A percentile compares a stretch with the other conserved stretches of the same genome.
phyloP scores from a whole-genome alignment of 2,329 filamentous ascomycete genomes.

The Raffaelea ambrosiae region DNA sequence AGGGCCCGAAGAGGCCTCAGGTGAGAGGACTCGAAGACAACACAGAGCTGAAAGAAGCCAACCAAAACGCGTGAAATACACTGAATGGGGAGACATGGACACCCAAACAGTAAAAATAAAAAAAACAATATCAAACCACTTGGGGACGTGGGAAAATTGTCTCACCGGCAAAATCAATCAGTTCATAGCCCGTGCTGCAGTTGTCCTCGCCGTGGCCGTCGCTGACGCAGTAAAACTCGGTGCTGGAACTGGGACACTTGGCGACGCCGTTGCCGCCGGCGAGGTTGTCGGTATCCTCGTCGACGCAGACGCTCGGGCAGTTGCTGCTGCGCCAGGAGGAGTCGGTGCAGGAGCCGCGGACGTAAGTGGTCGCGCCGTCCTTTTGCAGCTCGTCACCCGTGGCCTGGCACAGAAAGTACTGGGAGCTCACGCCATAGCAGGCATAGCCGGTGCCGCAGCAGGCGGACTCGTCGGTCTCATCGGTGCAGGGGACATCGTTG shows the following conservation, averaged over 20 bases:
- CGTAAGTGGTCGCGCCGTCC: constrained; percentile 15
- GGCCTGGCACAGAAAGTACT: constrained; percentile 20
- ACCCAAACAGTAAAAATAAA: too few relatives aligned
- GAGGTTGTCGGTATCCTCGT: constrained; percentile 9
- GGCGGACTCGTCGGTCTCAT: constrained; percentile 17
- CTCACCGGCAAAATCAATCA: constrained; percentile 11
- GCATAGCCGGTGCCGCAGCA: constrained; percentile 28
- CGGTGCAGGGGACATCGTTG: constrained; percentile 22
- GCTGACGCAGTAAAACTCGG: constrained; percentile 19
- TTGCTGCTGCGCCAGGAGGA: constrained; percentile 19
- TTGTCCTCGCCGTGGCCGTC: constrained; percentile 4
- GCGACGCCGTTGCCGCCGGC: constrained; percentile 15
- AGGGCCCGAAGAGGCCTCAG: background rate
- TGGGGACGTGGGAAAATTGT: too few relatives aligned
- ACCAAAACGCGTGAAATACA: too few relatives aligned
- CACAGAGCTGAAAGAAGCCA: background rate
- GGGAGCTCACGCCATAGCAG: constrained; percentile 22
- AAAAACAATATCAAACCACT: too few relatives aligned
- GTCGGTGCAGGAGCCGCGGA: constrained; percentile 27
- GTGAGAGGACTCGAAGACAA: background rate
- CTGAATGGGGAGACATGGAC: too few relatives aligned
- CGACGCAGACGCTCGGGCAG: constrained; percentile 26
- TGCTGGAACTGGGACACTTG: constrained; percentile 10
- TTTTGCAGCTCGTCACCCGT: constrained; percentile 17
- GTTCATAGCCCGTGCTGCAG: constrained; percentile 11